Evolutionary conservation across 2,329 filamentous ascomycete species (phyloP).

Genomic region (Clarireedia sp.): DNA sequence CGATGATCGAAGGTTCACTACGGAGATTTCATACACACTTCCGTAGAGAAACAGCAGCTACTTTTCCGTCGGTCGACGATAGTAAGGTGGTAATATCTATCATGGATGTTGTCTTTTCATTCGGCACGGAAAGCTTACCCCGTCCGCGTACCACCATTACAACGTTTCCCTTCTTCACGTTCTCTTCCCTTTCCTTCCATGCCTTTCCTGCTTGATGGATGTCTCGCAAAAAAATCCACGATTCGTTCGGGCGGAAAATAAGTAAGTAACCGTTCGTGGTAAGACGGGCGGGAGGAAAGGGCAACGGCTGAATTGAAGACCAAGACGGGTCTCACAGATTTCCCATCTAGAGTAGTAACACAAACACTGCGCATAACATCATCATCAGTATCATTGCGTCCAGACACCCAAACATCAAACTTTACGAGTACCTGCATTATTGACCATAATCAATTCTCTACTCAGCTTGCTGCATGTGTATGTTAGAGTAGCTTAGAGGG

Average conservation of each 20-base stretch:
- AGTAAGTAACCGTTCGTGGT: conserved; percentile 2
- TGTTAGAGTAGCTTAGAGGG: not conserved
- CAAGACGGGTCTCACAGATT: not conserved
- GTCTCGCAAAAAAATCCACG: conserved; percentile 4
- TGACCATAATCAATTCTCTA: not conserved
- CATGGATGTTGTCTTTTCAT: not conserved
- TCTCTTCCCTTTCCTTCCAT: not conserved
- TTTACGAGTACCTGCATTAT: conserved; percentile 4
- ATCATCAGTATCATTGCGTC: not conserved
- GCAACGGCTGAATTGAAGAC: not conserved
- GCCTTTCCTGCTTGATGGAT: not conserved
- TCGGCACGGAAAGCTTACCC: not conserved
- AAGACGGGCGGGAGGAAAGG: not conserved
- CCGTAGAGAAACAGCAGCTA: not conserved
- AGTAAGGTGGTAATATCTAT: not conserved
- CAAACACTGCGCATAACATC: not conserved
- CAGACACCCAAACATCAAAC: not conserved
- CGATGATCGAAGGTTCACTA: no score
- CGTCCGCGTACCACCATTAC: not conserved
- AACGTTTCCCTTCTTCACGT: not conserved
- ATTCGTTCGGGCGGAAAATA: not conserved
- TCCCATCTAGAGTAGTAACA: not conserved
- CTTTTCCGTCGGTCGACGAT: not conserved
- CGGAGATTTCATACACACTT: not conserved
- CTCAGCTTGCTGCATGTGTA: not conserved